phyloP scores from a whole-genome alignment of 2,329 filamentous ascomycete genomes.

The Escovopsis sp. region DNA sequence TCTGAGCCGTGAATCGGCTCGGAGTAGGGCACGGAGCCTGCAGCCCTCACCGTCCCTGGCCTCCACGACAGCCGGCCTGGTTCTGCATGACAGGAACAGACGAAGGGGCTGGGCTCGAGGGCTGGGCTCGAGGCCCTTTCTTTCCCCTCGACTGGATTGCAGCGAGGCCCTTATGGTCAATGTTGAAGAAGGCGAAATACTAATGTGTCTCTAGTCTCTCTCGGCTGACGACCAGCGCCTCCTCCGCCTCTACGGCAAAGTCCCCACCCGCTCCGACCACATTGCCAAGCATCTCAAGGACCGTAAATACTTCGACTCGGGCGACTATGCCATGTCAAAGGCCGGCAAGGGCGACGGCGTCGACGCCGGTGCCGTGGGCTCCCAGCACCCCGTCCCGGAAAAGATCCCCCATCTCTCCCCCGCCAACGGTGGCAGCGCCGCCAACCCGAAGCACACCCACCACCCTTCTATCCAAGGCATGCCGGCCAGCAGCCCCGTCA shows the following conservation, averaged over 20 bases:
- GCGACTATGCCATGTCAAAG: constrained; percentile 92
- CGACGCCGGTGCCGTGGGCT: constrained; percentile 85
- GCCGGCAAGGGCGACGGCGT: constrained; percentile 92
- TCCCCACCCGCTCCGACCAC: constrained; percentile 89
- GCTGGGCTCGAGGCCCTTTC: no score
- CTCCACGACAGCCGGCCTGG: no score
- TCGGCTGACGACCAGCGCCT: constrained; percentile 90
- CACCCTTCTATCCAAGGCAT: constrained; percentile 30
- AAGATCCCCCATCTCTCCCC: constrained; percentile 84
- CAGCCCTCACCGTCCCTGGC: no score
- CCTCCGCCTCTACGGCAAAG: constrained; percentile 94
- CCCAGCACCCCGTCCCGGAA: constrained; percentile 86
- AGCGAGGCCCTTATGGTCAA: no score
- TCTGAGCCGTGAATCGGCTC: no score
- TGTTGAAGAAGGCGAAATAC: no score
- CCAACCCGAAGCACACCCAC: constrained; percentile 23
- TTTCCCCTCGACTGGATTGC: no score
- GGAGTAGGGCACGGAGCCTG: no score
- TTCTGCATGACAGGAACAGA: no score
- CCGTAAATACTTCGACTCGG: constrained; percentile 96
- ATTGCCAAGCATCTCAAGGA: constrained; percentile 98
- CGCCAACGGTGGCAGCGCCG: constrained; percentile 22
- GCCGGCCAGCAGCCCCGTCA: constrained; percentile 66
- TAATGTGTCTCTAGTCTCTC: constrained; percentile 51
- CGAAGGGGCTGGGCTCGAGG: no score